Conservation (phyloP, 2,329 filamentous ascomycete genomes). For the Neonectria magnoliae region DNA sequence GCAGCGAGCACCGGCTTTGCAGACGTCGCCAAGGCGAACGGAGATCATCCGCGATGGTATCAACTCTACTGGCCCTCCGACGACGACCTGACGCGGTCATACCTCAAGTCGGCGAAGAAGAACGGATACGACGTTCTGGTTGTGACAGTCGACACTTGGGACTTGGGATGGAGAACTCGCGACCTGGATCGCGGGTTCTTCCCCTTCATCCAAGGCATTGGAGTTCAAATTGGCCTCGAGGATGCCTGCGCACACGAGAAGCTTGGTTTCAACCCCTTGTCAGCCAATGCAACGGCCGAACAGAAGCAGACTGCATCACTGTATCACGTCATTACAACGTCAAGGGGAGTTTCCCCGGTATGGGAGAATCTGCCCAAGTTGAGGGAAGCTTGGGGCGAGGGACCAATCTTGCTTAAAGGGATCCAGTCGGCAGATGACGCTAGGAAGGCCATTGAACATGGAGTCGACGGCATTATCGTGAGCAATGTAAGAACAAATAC, state of each 20-base stretch:
- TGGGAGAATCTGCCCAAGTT: not conserved
- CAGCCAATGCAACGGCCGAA: not conserved
- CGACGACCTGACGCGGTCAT: not conserved
- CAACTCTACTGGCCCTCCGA: not conserved
- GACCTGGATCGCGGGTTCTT: not conserved
- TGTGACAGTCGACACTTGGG: not conserved
- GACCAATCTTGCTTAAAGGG: slow-evolving; percentile 34
- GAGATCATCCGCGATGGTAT: not conserved
- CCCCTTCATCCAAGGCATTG: not conserved
- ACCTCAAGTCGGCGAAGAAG: not conserved
- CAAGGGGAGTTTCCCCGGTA: not conserved
- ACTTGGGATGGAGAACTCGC: not conserved
- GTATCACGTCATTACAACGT: not conserved
- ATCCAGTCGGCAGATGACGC: slow-evolving; percentile 47
- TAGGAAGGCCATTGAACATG: slow-evolving; percentile 39
- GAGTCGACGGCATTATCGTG: slow-evolving; percentile 44
- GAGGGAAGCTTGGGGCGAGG: not conserved
- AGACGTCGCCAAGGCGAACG: not conserved
- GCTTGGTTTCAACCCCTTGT: not conserved
- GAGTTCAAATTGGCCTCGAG: not conserved
- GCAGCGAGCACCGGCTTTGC: not conserved
- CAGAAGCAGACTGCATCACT: not conserved
- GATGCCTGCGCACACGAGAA: not conserved
- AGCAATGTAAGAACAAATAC: slow-evolving; percentile 33
- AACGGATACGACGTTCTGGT: not conserved